Evolutionary conservation across 31 red algal species (phyloP), one percentile per base, ranked within the genome.

Genomic region (Asparagopsis taxiformis): DNA sequence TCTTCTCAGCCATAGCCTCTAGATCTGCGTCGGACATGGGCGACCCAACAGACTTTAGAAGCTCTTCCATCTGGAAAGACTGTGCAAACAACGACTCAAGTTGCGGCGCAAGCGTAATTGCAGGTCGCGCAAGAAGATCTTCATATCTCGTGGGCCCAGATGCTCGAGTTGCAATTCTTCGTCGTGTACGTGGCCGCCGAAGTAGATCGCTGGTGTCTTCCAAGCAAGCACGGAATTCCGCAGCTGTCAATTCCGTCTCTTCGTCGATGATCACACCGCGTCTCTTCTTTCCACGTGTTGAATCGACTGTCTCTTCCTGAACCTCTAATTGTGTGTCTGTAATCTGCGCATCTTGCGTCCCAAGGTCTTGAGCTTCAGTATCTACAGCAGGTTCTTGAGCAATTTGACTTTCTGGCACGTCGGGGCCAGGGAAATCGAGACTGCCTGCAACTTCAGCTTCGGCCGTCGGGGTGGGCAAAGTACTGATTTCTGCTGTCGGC

Each of bases 11-110:
- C 11, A 31, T 23, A 30, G 57, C 54, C 1, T 28, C 59, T 25
- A 77, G 73, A 46, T 83, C 78, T 1, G 78, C 78, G 31, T 83
- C 78, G 6, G 64, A 70, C 66, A 83, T 83, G 21, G 78, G 78
- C 29, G 64, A 70, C 4, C 55, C 73, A 4, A 83, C 51, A n/a
- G n/a, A n/a, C 19, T 73, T 50, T 28, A 61, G 22, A 44, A 37
- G 19, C 19, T 71, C 79, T 22, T 75, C 70, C 9, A 68, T 36
- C 16, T 44, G 56, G 39, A 85, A 85, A 16, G 38, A 62, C 21
- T 48, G 36, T 0, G 55, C 60, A 33, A 85, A 74, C 22, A 85
- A 46, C 44, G 60, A 58, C 26, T 38, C 62, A 3, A 85, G 53
- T 46, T 72, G 53, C 59, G 80, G 80, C 38, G 80, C 80, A 48